Percentiles rank a stretch among this genome's conserved stretches.
Conservation (phyloP, 352 stramenopile species). For the Phytophthora cajani region DNA sequence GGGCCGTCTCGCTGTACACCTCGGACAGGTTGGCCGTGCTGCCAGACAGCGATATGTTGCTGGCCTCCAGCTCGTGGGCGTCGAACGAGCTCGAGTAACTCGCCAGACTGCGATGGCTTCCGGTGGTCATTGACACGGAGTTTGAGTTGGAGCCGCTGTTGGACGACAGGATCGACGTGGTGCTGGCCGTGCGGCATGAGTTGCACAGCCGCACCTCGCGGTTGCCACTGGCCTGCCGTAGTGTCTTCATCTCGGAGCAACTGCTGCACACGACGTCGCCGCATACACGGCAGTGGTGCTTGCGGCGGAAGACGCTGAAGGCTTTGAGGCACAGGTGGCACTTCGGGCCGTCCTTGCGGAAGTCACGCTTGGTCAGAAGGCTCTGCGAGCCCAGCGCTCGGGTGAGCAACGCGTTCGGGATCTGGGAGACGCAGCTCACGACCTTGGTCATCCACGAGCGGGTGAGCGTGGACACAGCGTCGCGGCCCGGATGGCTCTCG, state of each 20-base stretch:
- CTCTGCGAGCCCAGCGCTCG: conserved; percentile 67
- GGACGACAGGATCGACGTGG: conserved; percentile 69
- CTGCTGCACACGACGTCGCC: conserved; percentile 87
- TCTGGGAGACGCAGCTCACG: conserved; percentile 72
- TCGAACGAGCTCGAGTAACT: conserved; percentile 68
- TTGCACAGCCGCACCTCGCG: conserved; percentile 83
- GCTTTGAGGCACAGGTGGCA: conserved; percentile 80
- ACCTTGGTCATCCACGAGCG: conserved; percentile 87
- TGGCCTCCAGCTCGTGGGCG: conserved; percentile 58
- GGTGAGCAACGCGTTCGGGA: conserved; percentile 70
- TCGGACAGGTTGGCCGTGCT: conserved; percentile 54
- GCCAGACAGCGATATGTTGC: conserved; percentile 32
- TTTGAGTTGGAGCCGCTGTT: conserved; percentile 39
- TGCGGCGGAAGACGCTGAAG: conserved; percentile 80
- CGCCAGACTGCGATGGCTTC: conserved; percentile 37
- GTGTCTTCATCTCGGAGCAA: conserved; percentile 81
- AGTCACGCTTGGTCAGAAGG: conserved; percentile 77
- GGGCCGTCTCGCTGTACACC: conserved; percentile 53
- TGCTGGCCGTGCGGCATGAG: conserved; percentile 65
- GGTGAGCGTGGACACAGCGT: conserved; percentile 73
- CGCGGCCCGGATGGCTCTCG: conserved; percentile 75
- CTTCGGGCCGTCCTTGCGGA: conserved; percentile 75
- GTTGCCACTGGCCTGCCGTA: conserved; percentile 67
- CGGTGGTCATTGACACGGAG: conserved; percentile 19
- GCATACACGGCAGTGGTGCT: conserved; percentile 88